Base-by-base conservation (phyloP, 805 yeast genomes). In the Zygosaccharomyces gambellarensis region DNA sequence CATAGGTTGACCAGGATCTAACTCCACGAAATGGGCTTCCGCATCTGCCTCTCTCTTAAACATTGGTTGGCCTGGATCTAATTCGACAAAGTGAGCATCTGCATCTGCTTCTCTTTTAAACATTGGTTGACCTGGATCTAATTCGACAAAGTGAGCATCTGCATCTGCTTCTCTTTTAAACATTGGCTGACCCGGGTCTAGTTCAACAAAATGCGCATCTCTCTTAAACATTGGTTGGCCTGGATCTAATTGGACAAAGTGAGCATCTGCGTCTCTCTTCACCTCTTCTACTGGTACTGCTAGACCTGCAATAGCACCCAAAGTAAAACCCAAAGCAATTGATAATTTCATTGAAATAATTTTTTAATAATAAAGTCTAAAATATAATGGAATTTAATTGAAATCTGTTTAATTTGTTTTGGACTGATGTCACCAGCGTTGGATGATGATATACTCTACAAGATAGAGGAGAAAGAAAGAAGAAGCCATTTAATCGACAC, bases 151-250 rank as follows among this genome's bases (percentile, higher is more conserved):
- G 32, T 57, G 56, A 55, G 61, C 45, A 1, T 47, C 62, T 2
- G 63, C 60, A 3, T 55, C 57, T n/a, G 68, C 65, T 14, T 53
- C 49, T 45, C 58, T 52, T 55, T 64, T 60, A 36, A 63, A 60
- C 48, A 63, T 46, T 29, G 65, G 64, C 44, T 62, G 62, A 39
- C 66, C 66, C 29, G 48, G 43, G 17, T 41, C 46, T 11, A 64
- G 47, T 3, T 51, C 43, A 28, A 64, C 49, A 67, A 69, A 64
- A 31, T 60, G 61, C 1, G 69, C 67, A 4, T 64, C 67, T 55
- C 69, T 60, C 55, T 59, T 62, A 52, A 62, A 60, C 47, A 63
- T 45, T 27, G 65, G 64, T 43, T 63, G 61, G 34, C 66, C 66
- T 32, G 49, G 43, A 23, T 39, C 46, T 9, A 64, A 50, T 19